A percentile compares a stretch with the other conserved stretches of the same genome.
Evolutionary conservation across 768 basidiomycete species (phyloP).

Genomic region (Mycena crocata): DNA sequence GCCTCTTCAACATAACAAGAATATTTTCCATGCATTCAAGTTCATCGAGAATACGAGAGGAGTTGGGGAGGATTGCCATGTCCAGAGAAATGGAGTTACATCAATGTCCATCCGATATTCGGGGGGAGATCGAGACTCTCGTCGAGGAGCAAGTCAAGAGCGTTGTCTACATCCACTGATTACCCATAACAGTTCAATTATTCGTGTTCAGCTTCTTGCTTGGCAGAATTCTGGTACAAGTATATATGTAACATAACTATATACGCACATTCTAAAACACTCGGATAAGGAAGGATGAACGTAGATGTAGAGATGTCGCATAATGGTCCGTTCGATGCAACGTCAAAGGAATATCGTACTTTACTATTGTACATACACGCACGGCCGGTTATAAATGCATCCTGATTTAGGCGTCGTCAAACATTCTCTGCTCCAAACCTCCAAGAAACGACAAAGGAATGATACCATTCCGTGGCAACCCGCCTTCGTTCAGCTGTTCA

Average conservation of each 20-base stretch:
- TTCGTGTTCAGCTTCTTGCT: no score
- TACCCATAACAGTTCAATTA: no score
- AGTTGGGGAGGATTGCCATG: neutral
- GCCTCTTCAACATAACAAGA: neutral
- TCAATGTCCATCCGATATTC: neutral
- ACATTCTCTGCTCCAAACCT: neutral
- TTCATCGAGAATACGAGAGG: neutral
- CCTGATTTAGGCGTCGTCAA: neutral
- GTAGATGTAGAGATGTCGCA: no score
- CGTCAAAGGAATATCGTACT: no score
- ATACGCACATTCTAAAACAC: no score
- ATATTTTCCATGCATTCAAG: neutral
- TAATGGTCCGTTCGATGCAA: no score
- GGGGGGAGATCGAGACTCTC: neutral
- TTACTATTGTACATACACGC: no score
- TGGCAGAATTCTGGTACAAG: no score
- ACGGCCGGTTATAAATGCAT: neutral
- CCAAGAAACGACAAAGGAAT: constrained; percentile 18
- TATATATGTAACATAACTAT: no score
- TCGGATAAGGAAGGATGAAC: no score
- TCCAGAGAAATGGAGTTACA: neutral
- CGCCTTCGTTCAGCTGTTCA: constrained; percentile 7
- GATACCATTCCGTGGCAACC: constrained; percentile 23
- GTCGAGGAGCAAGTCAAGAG: neutral
- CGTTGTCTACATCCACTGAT: neutral